These are phyloP conservation scores for Tricholoma sp. DNA, from an alignment of 768 basidiomycete genomes.

Conservation along the genomic window DNA sequence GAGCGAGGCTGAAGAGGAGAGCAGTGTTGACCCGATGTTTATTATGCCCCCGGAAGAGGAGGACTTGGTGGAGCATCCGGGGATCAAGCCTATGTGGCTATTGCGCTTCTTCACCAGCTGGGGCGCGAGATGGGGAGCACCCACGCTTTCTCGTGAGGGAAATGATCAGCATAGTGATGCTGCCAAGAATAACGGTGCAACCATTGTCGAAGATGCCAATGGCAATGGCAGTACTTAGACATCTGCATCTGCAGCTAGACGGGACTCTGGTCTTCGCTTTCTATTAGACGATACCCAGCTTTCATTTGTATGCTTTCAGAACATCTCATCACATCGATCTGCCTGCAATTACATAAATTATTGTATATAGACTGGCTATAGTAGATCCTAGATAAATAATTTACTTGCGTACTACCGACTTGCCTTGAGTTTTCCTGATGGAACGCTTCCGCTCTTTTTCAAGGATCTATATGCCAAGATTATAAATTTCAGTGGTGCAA, in stretches of 20 bases:
- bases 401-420: slow-evolving; percentile 47
- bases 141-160: slow-evolving; percentile 9
- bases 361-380: slow-evolving; percentile 11
- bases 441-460: slow-evolving; percentile 76
- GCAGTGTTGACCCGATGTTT: slow-evolving; percentile 26
- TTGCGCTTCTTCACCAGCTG: slow-evolving; percentile 73
- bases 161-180: slow-evolving; percentile 3
- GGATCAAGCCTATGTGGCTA: slow-evolving; percentile 72
- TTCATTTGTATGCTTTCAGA: neutral
- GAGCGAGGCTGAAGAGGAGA: slow-evolving; percentile 73
- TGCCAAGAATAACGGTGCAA: neutral
- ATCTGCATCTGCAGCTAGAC: neutral
- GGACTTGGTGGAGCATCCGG: slow-evolving; percentile 51
- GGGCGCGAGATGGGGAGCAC: slow-evolving; percentile 59
- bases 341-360: slow-evolving; percentile 15
- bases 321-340: slow-evolving; percentile 1
- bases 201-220: neutral
- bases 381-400: neutral
- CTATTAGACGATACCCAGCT: neutral
- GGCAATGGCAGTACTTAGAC: neutral
- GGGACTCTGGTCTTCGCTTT: neutral
- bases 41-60: slow-evolving; percentile 30
- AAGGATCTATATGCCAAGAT: slow-evolving; percentile 37
- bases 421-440: slow-evolving; percentile 66
- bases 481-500: neutral